These are phyloP conservation scores for Stephania cephalantha DNA, from an alignment of 164 flowering plant genomes.

Conservation along the genomic window DNA sequence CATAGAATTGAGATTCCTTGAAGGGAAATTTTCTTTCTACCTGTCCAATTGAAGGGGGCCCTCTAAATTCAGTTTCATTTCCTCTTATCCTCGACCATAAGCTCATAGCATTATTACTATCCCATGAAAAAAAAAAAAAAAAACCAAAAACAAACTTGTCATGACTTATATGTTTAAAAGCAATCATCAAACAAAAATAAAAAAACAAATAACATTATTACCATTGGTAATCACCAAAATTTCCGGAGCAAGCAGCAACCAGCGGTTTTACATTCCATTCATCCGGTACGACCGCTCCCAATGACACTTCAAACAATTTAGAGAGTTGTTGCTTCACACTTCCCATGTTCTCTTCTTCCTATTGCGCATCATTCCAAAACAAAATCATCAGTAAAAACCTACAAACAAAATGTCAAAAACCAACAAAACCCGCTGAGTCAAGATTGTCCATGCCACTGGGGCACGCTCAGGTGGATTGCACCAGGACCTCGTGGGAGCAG, in stretches of 20 bases:
- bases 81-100: constrained; percentile 69
- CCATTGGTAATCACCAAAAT: constrained; percentile 92
- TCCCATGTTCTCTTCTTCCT: constrained; percentile 49
- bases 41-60: constrained; percentile 77
- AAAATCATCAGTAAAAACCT: not conserved
- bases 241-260: constrained; percentile 53
- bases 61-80: constrained; percentile 39
- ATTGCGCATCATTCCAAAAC: constrained; percentile 1
- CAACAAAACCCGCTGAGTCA: constrained; percentile 7
- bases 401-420: too few relatives aligned
- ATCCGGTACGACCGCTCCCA: constrained; percentile 49
- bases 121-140: not conserved
- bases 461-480: constrained; percentile 23
- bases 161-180: not conserved
- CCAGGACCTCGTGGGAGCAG: constrained; percentile 30
- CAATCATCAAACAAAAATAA: too few relatives aligned
- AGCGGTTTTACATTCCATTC: constrained; percentile 48
- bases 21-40: constrained; percentile 26
- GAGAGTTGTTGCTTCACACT: constrained; percentile 59
- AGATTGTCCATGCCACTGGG: constrained; percentile 29
- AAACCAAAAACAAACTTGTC: not conserved
- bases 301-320: constrained; percentile 53
- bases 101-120: constrained; percentile 91
- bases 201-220: constrained; percentile 23
- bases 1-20: not conserved